Evolutionary conservation across 129 eudicot species (phyloP).

Genomic region (Ambrosia artemisiifolia): DNA sequence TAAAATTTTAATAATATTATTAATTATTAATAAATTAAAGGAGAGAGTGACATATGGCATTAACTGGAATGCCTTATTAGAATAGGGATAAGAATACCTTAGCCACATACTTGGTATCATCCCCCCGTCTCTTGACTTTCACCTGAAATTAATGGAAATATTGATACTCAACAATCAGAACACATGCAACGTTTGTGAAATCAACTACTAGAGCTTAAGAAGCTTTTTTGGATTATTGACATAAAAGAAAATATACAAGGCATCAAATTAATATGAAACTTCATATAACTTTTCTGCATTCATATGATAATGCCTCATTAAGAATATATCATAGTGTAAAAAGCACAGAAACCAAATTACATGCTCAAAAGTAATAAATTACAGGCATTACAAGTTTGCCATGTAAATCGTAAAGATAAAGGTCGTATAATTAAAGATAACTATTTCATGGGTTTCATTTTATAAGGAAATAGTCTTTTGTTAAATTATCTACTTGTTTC

Average conservation of each 20-base stretch:
- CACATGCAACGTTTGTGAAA: background rate
- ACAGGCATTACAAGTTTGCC: conserved; percentile 8
- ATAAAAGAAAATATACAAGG: background rate
- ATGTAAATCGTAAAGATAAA: conserved; percentile 5
- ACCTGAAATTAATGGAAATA: conserved; percentile 54
- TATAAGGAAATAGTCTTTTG: background rate
- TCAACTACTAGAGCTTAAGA: background rate
- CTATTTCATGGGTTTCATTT: background rate
- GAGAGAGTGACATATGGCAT: too few relatives aligned
- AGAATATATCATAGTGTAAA: background rate
- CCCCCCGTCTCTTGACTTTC: conserved; percentile 96
- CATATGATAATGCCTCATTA: background rate
- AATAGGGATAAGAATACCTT: conserved; percentile 50
- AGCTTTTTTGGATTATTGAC: conserved; percentile 1
- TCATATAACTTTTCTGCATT: conserved; percentile 9
- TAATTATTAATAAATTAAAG: too few relatives aligned
- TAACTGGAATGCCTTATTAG: too few relatives aligned
- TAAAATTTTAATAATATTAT: too few relatives aligned
- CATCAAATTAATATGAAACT: conserved; percentile 5
- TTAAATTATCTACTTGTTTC: background rate
- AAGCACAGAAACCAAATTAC: conserved; percentile 5
- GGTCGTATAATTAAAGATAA: background rate
- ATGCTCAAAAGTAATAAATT: background rate
- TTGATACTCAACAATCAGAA: conserved; percentile 3
- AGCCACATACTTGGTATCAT: conserved; percentile 91